A percentile compares a stretch with the other conserved stretches of the same genome.
These are phyloP conservation scores for Pseudoturritis turrita DNA, from an alignment of 345 rosid species.

Conservation along the genomic window DNA sequence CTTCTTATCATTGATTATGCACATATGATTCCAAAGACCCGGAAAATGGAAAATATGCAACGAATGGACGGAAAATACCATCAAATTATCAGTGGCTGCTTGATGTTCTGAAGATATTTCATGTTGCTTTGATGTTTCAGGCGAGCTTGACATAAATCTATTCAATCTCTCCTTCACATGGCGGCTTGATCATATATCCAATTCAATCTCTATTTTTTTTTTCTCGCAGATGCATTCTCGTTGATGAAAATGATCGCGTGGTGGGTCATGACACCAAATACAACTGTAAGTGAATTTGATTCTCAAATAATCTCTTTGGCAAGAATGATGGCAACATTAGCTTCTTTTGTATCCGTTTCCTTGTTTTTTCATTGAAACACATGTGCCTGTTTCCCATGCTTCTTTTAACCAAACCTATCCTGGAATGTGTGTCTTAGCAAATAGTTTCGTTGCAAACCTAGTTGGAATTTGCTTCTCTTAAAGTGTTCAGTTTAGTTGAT, in stretches of 20 bases:
- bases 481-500: conserved; percentile 3
- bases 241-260: conserved; percentile 72
- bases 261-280: conserved; percentile 86
- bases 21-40: background rate
- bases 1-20: background rate
- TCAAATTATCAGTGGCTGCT: background rate
- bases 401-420: background rate
- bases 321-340: background rate
- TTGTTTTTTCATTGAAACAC: background rate
- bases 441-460: background rate
- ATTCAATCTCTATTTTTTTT: background rate
- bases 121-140: background rate
- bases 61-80: background rate
- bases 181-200: background rate
- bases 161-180: background rate
- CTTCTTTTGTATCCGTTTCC: background rate
- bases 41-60: background rate
- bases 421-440: background rate
- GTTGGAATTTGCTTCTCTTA: background rate
- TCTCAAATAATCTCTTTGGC: background rate
- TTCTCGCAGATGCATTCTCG: conserved; percentile 81
- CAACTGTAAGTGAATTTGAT: conserved; percentile 52
- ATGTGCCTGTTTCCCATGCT: background rate
- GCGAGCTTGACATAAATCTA: background rate
- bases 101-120: background rate